Evolutionary conservation across 805 yeast species (phyloP).

Genomic region (Wickerhamiella slavikovae): DNA sequence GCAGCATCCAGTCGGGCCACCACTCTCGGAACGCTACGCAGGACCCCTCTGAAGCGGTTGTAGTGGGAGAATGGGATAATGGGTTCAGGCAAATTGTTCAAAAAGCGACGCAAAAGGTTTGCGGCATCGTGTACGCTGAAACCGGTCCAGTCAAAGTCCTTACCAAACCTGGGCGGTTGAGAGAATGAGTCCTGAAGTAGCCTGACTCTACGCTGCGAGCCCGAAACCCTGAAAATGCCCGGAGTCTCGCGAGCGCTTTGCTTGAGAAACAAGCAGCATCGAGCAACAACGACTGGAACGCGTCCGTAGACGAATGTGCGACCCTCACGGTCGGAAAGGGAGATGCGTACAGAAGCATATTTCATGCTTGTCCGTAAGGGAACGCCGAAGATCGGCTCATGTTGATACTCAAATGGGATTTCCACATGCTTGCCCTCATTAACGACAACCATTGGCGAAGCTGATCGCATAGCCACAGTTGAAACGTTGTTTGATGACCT

Average conservation of each 20-base stretch:
- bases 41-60: slow-evolving; percentile 59
- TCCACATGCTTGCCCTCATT: slow-evolving; percentile 7
- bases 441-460: slow-evolving; percentile 3
- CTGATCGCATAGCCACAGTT: too few species aligned
- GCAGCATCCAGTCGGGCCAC: slow-evolving; percentile 43
- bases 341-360: slow-evolving; percentile 59
- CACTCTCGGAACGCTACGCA: slow-evolving; percentile 38
- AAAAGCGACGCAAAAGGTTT: slow-evolving; percentile 62
- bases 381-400: slow-evolving; percentile 51
- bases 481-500: slow-evolving; percentile 16
- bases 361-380: slow-evolving; percentile 48
- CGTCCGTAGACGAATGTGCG: slow-evolving; percentile 63
- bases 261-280: slow-evolving; percentile 76
- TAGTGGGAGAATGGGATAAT: slow-evolving; percentile 62
- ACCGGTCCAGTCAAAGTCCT: slow-evolving; percentile 76
- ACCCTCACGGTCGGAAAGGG: slow-evolving; percentile 33
- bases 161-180: slow-evolving; percentile 76
- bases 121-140: slow-evolving; percentile 96
- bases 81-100: slow-evolving; percentile 83
- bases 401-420: slow-evolving; percentile 7
- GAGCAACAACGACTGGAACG: slow-evolving; percentile 87
- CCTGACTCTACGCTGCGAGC: slow-evolving; percentile 71
- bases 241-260: slow-evolving; percentile 49
- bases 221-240: slow-evolving; percentile 87
- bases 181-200: slow-evolving; percentile 71